phyloP scores from a whole-genome alignment of 2,329 filamentous ascomycete species.

The Fusarium verrucosum region DNA sequence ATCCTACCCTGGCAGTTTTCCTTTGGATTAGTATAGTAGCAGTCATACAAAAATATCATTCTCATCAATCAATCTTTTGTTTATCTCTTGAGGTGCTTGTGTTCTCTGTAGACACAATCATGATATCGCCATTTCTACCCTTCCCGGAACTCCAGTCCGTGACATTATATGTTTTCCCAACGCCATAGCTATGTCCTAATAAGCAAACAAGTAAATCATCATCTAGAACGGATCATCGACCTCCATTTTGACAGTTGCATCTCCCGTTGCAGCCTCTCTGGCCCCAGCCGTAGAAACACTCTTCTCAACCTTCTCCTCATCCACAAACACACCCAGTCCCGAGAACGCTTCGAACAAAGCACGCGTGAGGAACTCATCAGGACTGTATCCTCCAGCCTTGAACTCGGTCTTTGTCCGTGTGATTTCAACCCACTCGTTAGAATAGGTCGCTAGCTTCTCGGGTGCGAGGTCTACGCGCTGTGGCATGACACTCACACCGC shows the following conservation, averaged over 20 bases:
- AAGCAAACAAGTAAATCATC: neutral
- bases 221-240: constrained; percentile 58
- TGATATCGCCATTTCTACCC: constrained; percentile 17
- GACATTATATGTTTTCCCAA: constrained; percentile 6
- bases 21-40: constrained; percentile 42
- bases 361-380: constrained; percentile 82
- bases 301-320: constrained; percentile 71
- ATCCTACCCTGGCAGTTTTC: constrained; percentile 23
- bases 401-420: constrained; percentile 72
- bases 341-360: constrained; percentile 90
- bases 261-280: constrained; percentile 48
- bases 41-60: constrained; percentile 38
- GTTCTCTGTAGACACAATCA: constrained; percentile 1
- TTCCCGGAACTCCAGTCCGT: constrained; percentile 8
- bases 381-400: constrained; percentile 82
- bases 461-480: constrained; percentile 71
- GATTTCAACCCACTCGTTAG: constrained; percentile 76
- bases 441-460: constrained; percentile 69
- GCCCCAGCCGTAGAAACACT: constrained; percentile 49
- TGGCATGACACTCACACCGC: constrained; percentile 73
- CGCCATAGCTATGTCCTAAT: constrained; percentile 42
- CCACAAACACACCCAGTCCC: constrained; percentile 86
- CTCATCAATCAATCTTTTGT: neutral
- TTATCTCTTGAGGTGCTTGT: neutral
- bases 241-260: constrained; percentile 55